Evolutionary conservation across 192 early-diverging fungal species (phyloP).

Genomic region (Coemansia sp.): DNA sequence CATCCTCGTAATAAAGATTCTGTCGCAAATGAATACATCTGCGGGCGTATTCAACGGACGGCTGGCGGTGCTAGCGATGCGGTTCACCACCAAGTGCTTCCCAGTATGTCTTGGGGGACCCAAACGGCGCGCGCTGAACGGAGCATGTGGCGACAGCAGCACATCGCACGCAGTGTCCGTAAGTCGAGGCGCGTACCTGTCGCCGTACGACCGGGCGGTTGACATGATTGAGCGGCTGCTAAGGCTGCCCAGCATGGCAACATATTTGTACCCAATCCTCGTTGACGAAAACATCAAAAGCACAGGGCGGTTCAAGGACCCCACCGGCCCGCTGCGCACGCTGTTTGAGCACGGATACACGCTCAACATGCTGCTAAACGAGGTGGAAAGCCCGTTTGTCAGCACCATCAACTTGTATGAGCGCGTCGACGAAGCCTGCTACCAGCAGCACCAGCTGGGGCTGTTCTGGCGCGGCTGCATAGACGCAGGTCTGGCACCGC

Average conservation of each 20-base stretch:
- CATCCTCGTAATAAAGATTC: not conserved
- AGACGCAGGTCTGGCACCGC: slow-evolving; percentile 15
- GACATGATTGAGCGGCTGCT: slow-evolving; percentile 38
- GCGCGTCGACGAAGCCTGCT: slow-evolving; percentile 4
- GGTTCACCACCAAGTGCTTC: slow-evolving; percentile 28
- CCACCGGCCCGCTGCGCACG: slow-evolving; percentile 25
- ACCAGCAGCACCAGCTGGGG: slow-evolving; percentile 24
- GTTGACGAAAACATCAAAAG: slow-evolving; percentile 29
- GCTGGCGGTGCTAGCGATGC: slow-evolving; percentile 22
- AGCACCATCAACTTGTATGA: slow-evolving; percentile 41
- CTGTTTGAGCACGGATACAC: slow-evolving; percentile 45
- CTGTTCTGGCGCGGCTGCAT: slow-evolving; percentile 47
- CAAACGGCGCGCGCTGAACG: slow-evolving; percentile 12
- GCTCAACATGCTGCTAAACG: slow-evolving; percentile 46
- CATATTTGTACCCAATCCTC: slow-evolving; percentile 36
- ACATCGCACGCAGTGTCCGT: slow-evolving; percentile 42
- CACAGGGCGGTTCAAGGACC: slow-evolving; percentile 14
- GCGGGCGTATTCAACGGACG: slow-evolving; percentile 37
- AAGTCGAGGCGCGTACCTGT: slow-evolving; percentile 29
- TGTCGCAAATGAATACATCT: slow-evolving; percentile 13
- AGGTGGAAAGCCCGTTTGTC: slow-evolving; percentile 49
- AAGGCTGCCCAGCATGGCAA: slow-evolving; percentile 28
- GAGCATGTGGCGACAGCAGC: slow-evolving; percentile 1
- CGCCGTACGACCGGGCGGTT: slow-evolving; percentile 40
- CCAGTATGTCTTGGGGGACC: slow-evolving; percentile 31